Evolutionary conservation across 1,284 basidiomycete genomes (phyloP).

Genomic region (Nidula niveotomentosa): DNA sequence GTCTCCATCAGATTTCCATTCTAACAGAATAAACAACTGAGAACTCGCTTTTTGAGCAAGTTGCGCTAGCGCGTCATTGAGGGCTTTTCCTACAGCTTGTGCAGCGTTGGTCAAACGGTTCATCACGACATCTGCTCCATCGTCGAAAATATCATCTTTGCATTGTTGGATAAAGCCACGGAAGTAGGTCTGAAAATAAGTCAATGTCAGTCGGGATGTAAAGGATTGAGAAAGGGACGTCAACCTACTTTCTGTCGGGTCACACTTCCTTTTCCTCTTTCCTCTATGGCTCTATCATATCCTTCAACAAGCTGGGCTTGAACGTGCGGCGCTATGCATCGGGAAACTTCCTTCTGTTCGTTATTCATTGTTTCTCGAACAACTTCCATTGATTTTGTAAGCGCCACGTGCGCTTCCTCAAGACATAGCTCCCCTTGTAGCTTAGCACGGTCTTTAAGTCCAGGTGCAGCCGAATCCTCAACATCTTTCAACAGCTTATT

Average conservation of each 20-base stretch:
- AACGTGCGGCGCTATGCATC: constrained; percentile 57
- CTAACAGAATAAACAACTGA: neutral
- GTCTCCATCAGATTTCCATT: no score
- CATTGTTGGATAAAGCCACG: constrained; percentile 36
- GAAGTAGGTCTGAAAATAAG: constrained; percentile 39
- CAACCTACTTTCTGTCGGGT: constrained; percentile 54
- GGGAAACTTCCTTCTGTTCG: constrained; percentile 60
- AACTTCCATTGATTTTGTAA: constrained; percentile 45
- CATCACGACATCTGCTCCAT: constrained; percentile 50
- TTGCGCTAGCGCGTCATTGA: constrained; percentile 43
- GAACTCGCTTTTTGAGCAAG: constrained; percentile 54
- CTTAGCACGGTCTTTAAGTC: constrained; percentile 50
- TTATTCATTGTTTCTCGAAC: constrained; percentile 48
- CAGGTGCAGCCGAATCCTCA: constrained; percentile 45
- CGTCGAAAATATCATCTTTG: constrained; percentile 53
- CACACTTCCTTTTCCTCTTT: constrained; percentile 55
- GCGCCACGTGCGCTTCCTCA: constrained; percentile 48
- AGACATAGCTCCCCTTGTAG: constrained; percentile 50
- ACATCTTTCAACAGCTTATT: constrained; percentile 46
- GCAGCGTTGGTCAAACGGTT: constrained; percentile 43
- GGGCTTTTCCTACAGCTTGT: constrained; percentile 45
- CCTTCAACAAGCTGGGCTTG: constrained; percentile 47
- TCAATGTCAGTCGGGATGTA: neutral
- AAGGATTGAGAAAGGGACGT: neutral
- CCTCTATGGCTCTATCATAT: constrained; percentile 52